Conservation (phyloP, 2,329 filamentous ascomycete species). For the Cytospora leucostoma region DNA sequence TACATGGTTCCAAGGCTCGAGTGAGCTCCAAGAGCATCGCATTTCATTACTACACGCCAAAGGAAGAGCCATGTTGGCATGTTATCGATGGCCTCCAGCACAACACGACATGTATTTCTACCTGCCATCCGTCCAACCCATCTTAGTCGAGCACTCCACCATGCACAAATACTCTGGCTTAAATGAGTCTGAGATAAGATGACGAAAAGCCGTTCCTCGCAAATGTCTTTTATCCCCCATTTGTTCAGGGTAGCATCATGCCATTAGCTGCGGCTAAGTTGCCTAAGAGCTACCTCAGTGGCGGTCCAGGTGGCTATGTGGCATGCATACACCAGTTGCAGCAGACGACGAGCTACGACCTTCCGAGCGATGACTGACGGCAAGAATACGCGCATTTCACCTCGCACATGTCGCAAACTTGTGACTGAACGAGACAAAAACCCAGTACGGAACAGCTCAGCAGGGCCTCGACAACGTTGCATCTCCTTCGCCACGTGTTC, state of each 20-base stretch:
- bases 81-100: not conserved
- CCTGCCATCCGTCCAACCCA: not conserved
- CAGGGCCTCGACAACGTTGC: not conserved
- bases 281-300: not conserved
- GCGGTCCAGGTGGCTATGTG: not conserved
- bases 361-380: not conserved
- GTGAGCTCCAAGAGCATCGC: slow-evolving; percentile 6
- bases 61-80: not conserved
- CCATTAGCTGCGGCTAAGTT: not conserved
- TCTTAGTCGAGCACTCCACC: not conserved
- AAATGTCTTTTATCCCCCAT: not conserved
- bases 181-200: not conserved
- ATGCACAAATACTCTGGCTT: not conserved
- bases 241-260: not conserved
- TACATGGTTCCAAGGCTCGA: not conserved
- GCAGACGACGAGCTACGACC: not conserved
- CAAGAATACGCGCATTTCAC: not conserved
- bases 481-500: not conserved
- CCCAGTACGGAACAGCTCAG: not conserved
- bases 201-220: not conserved
- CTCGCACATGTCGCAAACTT: not conserved
- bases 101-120: not conserved
- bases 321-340: not conserved
- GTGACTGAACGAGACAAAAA: not conserved
- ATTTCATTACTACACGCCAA: not conserved